These are phyloP conservation scores for Sanguinoderma infundibulare DNA, from an alignment of 1,284 basidiomycete genomes.

Conservation along the genomic window DNA sequence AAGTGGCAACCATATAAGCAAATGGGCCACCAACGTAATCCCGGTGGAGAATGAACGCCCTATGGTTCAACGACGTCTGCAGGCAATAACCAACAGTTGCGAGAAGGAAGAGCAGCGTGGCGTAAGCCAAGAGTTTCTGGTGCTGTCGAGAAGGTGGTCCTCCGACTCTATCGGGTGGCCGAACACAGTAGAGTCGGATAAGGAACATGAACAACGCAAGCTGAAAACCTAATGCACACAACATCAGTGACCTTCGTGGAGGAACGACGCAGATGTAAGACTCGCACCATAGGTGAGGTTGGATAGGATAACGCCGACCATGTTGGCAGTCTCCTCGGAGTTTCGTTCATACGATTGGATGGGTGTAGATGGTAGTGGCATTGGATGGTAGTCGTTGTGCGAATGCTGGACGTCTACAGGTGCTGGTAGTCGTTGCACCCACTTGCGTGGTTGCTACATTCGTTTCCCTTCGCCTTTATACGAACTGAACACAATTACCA, in stretches of 20 bases:
- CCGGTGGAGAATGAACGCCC: constrained; percentile 27
- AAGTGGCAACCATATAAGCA: constrained; percentile 27
- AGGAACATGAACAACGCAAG: constrained; percentile 24
- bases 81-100: constrained; percentile 30
- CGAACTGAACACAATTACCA: not conserved
- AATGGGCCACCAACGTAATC: constrained; percentile 27
- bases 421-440: not conserved
- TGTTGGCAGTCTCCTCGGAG: constrained; percentile 21
- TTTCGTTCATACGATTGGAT: not conserved
- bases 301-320: constrained; percentile 27
- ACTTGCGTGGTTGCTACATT: not conserved
- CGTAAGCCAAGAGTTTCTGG: constrained; percentile 24
- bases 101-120: constrained; percentile 23
- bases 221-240: constrained; percentile 24
- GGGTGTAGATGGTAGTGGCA: not conserved
- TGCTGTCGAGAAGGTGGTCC: not conserved
- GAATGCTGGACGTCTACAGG: not conserved
- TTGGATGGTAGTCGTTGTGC: not conserved
- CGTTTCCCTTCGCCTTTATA: not conserved
- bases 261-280: not conserved
- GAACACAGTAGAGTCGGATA: constrained; percentile 7
- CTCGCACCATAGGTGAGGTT: constrained; percentile 31
- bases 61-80: constrained; percentile 30
- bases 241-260: not conserved
- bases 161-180: not conserved